phyloP scores from a whole-genome alignment of 345 rosid genomes.

The Eucalyptus rudis region DNA sequence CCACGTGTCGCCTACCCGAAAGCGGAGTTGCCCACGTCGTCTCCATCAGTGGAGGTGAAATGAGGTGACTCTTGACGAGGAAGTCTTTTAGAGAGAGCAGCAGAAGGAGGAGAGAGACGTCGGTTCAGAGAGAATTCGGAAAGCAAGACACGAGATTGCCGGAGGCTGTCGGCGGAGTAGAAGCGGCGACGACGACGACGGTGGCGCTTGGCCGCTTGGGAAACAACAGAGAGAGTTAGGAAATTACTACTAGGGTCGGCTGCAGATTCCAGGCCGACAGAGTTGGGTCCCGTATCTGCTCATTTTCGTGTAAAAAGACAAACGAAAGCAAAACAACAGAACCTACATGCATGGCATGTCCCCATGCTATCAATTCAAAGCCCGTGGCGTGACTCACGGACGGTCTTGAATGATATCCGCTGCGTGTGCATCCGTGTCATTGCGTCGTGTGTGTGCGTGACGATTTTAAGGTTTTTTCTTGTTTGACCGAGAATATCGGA shows the following conservation, averaged over 20 bases:
- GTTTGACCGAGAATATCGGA: background rate
- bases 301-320: background rate
- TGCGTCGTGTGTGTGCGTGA: background rate
- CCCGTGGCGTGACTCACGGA: background rate
- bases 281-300: background rate
- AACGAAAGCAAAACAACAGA: background rate
- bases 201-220: background rate
- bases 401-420: background rate
- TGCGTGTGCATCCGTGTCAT: background rate
- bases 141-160: background rate
- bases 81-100: background rate
- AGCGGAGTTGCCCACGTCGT: background rate
- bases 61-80: background rate
- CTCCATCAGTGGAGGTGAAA: background rate
- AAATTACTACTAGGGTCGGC: background rate
- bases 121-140: background rate
- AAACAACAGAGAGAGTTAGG: background rate
- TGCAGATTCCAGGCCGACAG: background rate
- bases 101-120: background rate
- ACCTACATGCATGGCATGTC: background rate
- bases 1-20: background rate
- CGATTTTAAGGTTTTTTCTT: background rate
- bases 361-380: background rate
- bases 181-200: background rate
- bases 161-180: background rate